phyloP scores from a whole-genome alignment of 495 filamentous ascomycete genomes.

The Delitschia confertaspora region DNA sequence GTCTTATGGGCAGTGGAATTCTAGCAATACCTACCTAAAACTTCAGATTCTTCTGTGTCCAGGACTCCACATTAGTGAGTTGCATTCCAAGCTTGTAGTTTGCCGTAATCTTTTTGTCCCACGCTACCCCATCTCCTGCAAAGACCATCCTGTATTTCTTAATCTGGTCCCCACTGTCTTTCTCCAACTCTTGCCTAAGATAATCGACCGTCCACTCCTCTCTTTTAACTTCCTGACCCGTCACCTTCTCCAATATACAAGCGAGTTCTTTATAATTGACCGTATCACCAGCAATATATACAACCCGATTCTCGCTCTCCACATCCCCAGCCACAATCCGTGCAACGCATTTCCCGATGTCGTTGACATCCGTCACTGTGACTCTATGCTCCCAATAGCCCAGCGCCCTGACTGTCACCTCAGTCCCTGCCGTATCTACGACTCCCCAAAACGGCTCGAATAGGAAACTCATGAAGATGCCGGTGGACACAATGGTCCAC shows the following conservation, averaged over 20 bases:
- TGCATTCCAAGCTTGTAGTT: slow-evolving; percentile 13
- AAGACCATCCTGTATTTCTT: slow-evolving; percentile 54
- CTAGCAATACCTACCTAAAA: too few species aligned
- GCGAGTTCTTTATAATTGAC: slow-evolving; percentile 45
- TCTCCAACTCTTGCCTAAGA: slow-evolving; percentile 36
- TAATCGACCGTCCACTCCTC: slow-evolving; percentile 39
- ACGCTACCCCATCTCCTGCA: slow-evolving; percentile 50
- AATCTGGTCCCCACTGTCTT: slow-evolving; percentile 42
- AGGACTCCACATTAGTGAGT: slow-evolving; percentile 10
- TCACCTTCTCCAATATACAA: slow-evolving; percentile 39
- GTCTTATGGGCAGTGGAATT: too few species aligned
- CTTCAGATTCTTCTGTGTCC: slow-evolving; percentile 8
- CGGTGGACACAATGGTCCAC: slow-evolving; percentile 53
- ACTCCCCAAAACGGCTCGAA: slow-evolving; percentile 51
- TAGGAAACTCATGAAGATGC: slow-evolving; percentile 58
- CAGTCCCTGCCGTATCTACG: slow-evolving; percentile 34
- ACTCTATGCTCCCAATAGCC: slow-evolving; percentile 49
- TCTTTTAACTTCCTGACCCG: slow-evolving; percentile 36
- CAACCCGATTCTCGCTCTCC: slow-evolving; percentile 31
- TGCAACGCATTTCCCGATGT: slow-evolving; percentile 52
- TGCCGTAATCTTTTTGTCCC: slow-evolving; percentile 39
- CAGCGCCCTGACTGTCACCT: slow-evolving; percentile 40
- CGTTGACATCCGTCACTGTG: slow-evolving; percentile 48
- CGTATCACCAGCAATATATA: slow-evolving; percentile 53
- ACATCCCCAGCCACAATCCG: slow-evolving; percentile 39